phyloP scores from a whole-genome alignment of 108 stramenopile genomes.

The Skeletonema menzelii region DNA sequence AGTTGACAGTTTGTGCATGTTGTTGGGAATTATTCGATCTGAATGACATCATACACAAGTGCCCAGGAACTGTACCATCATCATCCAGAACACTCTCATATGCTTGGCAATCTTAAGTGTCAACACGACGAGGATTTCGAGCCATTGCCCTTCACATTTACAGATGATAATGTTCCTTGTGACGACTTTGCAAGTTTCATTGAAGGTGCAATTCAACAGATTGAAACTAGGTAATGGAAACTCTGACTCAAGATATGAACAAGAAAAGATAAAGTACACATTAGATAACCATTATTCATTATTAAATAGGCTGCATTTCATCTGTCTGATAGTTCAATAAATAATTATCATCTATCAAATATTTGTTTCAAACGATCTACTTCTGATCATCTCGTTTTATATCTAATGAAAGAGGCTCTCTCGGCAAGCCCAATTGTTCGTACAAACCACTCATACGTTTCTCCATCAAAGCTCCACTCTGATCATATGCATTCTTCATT shows the following conservation, averaged over 20 bases:
- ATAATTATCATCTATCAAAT: too few species aligned
- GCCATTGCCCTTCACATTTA: not conserved
- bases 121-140: not conserved
- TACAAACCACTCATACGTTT: constrained; percentile 37
- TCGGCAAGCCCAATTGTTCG: constrained; percentile 48
- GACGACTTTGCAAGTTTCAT: not conserved
- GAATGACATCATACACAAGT: too few species aligned
- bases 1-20: too few species aligned
- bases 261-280: too few species aligned
- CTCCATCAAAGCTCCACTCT: constrained; percentile 37
- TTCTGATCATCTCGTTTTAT: not conserved
- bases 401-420: constrained; percentile 17
- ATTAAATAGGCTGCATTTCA: too few species aligned
- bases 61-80: too few species aligned
- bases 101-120: not conserved
- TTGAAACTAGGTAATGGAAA: not conserved
- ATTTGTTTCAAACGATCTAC: not conserved
- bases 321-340: too few species aligned
- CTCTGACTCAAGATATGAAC: too few species aligned
- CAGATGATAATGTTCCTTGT: not conserved
- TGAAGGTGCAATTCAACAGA: not conserved
- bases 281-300: too few species aligned
- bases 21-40: too few species aligned
- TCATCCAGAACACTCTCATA: not conserved
- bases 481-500: constrained; percentile 32